These are phyloP conservation scores for Hyaloscypha hepaticicola DNA, from an alignment of 495 filamentous ascomycete species.

Conservation along the genomic window DNA sequence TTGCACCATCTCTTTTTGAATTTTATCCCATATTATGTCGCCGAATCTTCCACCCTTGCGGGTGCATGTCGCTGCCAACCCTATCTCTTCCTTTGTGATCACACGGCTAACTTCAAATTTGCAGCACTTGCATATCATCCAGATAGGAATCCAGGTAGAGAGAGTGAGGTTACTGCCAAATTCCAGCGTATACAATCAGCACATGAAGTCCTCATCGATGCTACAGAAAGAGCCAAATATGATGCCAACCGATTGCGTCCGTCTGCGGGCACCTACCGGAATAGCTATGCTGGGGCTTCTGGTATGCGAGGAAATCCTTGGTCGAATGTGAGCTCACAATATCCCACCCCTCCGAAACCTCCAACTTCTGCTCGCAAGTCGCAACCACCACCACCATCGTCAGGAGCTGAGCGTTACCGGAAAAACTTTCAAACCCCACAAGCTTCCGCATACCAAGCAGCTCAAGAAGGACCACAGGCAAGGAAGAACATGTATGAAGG, in stretches of 20 bases:
- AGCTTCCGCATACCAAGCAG: conserved; percentile 34
- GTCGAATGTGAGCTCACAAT: conserved; percentile 44
- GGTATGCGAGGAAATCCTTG: conserved; percentile 54
- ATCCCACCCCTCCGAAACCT: conserved; percentile 47
- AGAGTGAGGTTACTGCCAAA: conserved; percentile 71
- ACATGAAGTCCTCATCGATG: conserved; percentile 77
- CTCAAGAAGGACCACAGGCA: conserved; percentile 53
- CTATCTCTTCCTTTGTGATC: not conserved
- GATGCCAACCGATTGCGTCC: conserved; percentile 60
- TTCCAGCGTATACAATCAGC: conserved; percentile 86
- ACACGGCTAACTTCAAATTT: not conserved
- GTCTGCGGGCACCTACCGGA: conserved; percentile 21
- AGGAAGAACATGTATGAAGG: conserved; percentile 60
- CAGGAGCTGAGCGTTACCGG: conserved; percentile 54
- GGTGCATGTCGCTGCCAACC: not conserved
- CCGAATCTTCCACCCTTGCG: not conserved
- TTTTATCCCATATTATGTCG: too few relatives aligned
- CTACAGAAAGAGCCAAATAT: conserved; percentile 65
- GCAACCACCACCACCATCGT: conserved; percentile 46
- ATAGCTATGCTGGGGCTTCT: conserved; percentile 36
- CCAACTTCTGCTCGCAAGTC: conserved; percentile 33
- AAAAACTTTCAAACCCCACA: conserved; percentile 43
- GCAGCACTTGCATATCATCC: conserved; percentile 83
- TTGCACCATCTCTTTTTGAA: too few relatives aligned
- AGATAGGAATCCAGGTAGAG: conserved; percentile 82